Conservation (phyloP, 352 stramenopile species). For the Pythium monospermum region DNA sequence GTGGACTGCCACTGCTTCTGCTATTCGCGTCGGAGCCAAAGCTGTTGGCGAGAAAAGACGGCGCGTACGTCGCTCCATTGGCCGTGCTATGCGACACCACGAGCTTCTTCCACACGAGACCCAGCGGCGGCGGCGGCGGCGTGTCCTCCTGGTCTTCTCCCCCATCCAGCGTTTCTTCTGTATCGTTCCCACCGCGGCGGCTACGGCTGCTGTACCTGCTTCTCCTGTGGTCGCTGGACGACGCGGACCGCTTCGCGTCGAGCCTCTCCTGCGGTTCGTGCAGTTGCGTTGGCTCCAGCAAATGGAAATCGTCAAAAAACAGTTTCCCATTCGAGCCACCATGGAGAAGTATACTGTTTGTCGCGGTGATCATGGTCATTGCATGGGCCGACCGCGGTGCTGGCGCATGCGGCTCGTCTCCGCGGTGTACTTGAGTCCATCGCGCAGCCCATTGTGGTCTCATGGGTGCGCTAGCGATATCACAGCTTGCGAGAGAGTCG, state of each 20-base stretch:
- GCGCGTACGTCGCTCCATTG: background rate
- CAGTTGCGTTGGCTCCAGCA: conserved; percentile 38
- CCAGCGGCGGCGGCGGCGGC: conserved; percentile 14
- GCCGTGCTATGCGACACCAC: conserved; percentile 24
- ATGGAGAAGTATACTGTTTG: conserved; percentile 50
- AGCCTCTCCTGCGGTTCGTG: too few relatives aligned
- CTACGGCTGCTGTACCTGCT: too few relatives aligned
- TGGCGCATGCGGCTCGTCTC: conserved; percentile 7
- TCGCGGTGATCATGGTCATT: conserved; percentile 43
- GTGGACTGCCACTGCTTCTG: background rate
- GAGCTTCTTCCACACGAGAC: conserved; percentile 55
- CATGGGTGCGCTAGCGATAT: background rate
- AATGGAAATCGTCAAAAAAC: conserved; percentile 59
- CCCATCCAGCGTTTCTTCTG: conserved; percentile 17
- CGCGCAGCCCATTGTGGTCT: conserved; percentile 4
- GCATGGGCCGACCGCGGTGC: conserved; percentile 49
- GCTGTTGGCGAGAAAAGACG: conserved; percentile 12
- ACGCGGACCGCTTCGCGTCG: too few relatives aligned
- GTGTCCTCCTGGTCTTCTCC: background rate
- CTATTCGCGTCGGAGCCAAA: conserved; percentile 8
- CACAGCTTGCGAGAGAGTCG: too few relatives aligned
- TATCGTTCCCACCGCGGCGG: too few relatives aligned
- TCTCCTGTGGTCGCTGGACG: too few relatives aligned
- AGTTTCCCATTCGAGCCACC: conserved; percentile 52
- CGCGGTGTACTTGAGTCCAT: conserved; percentile 27